Evolutionary conservation across 2,329 filamentous ascomycete genomes (phyloP).

Genomic region (Herpotrichia juniperi): DNA sequence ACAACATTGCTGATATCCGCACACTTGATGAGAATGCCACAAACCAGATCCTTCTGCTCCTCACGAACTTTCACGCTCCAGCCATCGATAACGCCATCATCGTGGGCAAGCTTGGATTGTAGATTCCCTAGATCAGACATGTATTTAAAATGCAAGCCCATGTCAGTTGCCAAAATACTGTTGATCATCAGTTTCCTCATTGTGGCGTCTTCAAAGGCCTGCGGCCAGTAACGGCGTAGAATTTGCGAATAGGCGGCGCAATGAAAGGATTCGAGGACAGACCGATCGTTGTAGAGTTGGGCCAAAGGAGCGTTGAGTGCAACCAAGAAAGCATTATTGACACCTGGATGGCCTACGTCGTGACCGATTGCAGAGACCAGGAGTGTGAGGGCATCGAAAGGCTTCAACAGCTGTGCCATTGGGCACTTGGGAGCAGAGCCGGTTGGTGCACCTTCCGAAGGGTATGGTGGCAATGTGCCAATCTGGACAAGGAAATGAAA

Average conservation of each 20-base stretch:
- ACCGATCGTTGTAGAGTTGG: slow-evolving; percentile 95
- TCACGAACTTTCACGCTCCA: slow-evolving; percentile 80
- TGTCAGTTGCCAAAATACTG: slow-evolving; percentile 96
- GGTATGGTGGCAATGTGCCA: slow-evolving; percentile 75
- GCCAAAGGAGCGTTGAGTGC: slow-evolving; percentile 91
- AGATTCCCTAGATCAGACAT: slow-evolving; percentile 86
- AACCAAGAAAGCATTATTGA: slow-evolving; percentile 96
- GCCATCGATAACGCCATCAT: slow-evolving; percentile 66
- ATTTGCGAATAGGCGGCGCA: slow-evolving; percentile 98
- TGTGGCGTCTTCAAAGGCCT: slow-evolving; percentile 75
- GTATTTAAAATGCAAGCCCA: slow-evolving; percentile 96
- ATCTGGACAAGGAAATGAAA: slow-evolving; percentile 88
- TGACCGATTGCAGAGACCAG: slow-evolving; percentile 97
- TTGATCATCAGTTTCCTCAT: slow-evolving; percentile 94
- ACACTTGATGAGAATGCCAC: slow-evolving; percentile 93
- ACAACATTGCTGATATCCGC: slow-evolving; percentile 99
- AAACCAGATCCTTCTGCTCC: slow-evolving; percentile 79
- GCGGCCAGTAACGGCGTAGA: slow-evolving; percentile 87
- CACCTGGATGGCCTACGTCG: slow-evolving; percentile 95
- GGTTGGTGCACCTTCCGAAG: slow-evolving; percentile 40
- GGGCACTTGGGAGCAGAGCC: slow-evolving; percentile 59
- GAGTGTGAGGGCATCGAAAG: slow-evolving; percentile 86
- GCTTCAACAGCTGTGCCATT: slow-evolving; percentile 76
- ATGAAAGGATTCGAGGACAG: slow-evolving; percentile 95
- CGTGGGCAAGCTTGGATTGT: slow-evolving; percentile 76